These are phyloP conservation scores for Claviceps africana DNA, from an alignment of 2,329 filamentous ascomycete species.

Conservation along the genomic window DNA sequence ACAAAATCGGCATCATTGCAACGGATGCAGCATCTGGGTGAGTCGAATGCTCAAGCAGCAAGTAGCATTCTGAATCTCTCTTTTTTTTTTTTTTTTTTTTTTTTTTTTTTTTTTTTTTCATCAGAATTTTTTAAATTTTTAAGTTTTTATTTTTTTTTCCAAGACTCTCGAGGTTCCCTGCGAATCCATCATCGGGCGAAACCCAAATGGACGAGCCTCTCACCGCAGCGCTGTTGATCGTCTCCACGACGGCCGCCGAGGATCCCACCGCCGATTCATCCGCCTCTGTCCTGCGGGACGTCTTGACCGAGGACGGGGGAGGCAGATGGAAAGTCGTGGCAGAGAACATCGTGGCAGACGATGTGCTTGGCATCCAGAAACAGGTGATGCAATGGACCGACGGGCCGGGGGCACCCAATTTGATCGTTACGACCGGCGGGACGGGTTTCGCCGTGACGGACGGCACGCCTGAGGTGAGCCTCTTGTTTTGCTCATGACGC, in stretches of 20 bases:
- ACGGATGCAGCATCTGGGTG: background rate
- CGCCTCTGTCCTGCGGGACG: constrained; percentile 48
- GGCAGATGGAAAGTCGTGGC: constrained; percentile 58
- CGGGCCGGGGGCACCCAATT: constrained; percentile 45
- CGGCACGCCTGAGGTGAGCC: constrained; percentile 66
- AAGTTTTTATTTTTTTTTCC: background rate
- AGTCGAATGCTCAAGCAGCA: background rate
- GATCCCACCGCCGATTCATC: constrained; percentile 70
- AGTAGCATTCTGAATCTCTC: too few relatives aligned
- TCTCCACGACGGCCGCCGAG: constrained; percentile 78
- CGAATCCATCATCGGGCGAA: background rate
- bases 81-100: too few relatives aligned
- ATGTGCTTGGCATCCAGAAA: constrained; percentile 58
- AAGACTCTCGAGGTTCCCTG: background rate
- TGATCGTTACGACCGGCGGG: constrained; percentile 80
- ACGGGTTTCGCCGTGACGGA: constrained; percentile 84
- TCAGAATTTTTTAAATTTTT: too few relatives aligned
- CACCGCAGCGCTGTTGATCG: constrained; percentile 64
- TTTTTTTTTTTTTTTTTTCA: background rate
- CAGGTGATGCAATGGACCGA: constrained; percentile 64
- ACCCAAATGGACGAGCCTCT: constrained; percentile 29
- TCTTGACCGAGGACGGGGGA: constrained; percentile 52
- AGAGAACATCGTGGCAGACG: constrained; percentile 68
- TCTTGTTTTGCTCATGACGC: background rate
- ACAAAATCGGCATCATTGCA: background rate